Evolutionary conservation across 2,329 filamentous ascomycete genomes (phyloP), one percentile per base, ranked within the genome.

Genomic region (Ceratocystis ficicola): DNA sequence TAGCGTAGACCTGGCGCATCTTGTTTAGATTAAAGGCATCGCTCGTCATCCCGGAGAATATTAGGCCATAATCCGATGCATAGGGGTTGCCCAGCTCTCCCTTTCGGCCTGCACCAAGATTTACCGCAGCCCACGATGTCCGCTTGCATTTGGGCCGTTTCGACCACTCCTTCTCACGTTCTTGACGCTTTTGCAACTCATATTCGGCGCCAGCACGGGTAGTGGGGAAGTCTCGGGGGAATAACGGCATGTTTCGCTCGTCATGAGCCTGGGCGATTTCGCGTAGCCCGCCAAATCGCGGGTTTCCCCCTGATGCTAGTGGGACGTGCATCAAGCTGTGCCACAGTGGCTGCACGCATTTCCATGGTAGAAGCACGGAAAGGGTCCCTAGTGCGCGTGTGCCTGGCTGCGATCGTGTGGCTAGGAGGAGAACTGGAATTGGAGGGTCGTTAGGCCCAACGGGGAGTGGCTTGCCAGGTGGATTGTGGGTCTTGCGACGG

Each of bases 341-440:
- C 94, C 94, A 99, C 41, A 96, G 79, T 0, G 90, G 84, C 44
- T 85, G 79, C 44, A 97, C 87, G 71, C 89, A 96, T 72, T 89
- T 91, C 90, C 93, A 96, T 0, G 94, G 94, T 2, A 94, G 81
- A 28, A 97, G 79, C 1, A 97, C 73, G 0, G 86, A 94, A 90
- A 91, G 97, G 0, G 81, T 86, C 0, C 87, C 87, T 61, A 87
- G 85, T 1, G 79, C 77, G 60, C 80, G 81, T 10, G 74, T 77
- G 46, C 76, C 75, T 1, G 73, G 71, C 10, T 76, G 73, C 8
- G 80, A 73, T 2, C 84, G 81, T 10, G 83, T 84, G 44, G 86
- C 80, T 3, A 90, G 79, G 5, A 95, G 76, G 1, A 93, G 78
- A 48, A 93, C 76, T 0, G 94, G 94, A 17, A 97, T 94, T 1